Evolutionary conservation across 1,139 yeast genomes (phyloP).

Genomic region (Sugiyamaella sp.): DNA sequence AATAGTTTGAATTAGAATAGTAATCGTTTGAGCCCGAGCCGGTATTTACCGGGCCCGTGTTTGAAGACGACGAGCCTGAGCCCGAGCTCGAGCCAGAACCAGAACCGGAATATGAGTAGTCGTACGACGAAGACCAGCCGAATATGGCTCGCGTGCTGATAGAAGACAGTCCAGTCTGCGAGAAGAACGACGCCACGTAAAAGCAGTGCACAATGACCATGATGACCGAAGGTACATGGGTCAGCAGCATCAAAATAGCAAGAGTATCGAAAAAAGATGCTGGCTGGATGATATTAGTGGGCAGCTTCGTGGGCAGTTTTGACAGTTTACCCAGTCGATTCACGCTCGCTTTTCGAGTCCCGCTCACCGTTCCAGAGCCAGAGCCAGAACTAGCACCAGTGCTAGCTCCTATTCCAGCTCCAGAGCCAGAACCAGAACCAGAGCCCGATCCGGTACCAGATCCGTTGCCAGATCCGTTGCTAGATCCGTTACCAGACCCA

Average conservation of each 20-base stretch:
- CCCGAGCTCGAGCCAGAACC: conserved; percentile 15
- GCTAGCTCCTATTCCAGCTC: not conserved
- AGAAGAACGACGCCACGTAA: conserved; percentile 34
- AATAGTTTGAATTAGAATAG: conserved; percentile 1
- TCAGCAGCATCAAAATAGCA: conserved; percentile 38
- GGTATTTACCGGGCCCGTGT: not conserved
- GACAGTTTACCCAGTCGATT: conserved; percentile 8
- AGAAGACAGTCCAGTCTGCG: conserved; percentile 22
- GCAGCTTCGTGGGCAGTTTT: conserved; percentile 24
- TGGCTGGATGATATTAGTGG: conserved; percentile 34
- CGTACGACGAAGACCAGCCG: conserved; percentile 27
- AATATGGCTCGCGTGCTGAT: conserved; percentile 25
- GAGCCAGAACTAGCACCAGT: conserved; percentile 11
- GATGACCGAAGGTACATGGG: conserved; percentile 37
- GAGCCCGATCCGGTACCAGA: not conserved
- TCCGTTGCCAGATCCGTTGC: not conserved
- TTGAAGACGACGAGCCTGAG: conserved; percentile 6
- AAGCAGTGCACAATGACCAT: conserved; percentile 37
- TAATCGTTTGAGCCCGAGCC: conserved; percentile 3
- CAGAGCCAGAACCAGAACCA: not conserved
- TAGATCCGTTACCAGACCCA: not conserved
- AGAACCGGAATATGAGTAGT: conserved; percentile 18
- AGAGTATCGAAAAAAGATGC: conserved; percentile 40
- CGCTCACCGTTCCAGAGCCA: not conserved
- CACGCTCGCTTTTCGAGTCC: conserved; percentile 6